Base-by-base conservation (phyloP, 495 filamentous ascomycete genomes). In the Aspergillus cavernicola region DNA sequence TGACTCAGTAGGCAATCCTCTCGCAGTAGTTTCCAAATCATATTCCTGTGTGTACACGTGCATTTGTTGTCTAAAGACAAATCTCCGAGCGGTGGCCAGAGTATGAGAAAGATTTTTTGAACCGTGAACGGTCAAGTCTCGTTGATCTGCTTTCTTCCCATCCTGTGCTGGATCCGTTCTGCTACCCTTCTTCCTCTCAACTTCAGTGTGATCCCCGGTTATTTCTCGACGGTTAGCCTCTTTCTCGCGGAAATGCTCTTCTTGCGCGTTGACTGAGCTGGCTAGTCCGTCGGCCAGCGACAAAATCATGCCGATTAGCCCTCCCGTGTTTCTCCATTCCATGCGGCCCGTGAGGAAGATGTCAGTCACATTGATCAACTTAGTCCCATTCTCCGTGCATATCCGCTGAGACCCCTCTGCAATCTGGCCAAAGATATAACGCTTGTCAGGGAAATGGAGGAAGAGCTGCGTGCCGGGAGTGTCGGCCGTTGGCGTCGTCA, bases 351-450 rank as follows among this genome's bases (percentile, higher is more conserved):
- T 86, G 36, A 98, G 62, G 66, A 97, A 95, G 36, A 95, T 70
- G 61, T 96, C 80, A 22, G 72, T 74, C 6, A 92, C 67, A 63
- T 85, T 86, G 3, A 61, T 56, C 43, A 92, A 52, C 33, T 74
- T 70, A 0, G 81, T 45, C 36, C 81, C 85, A 44, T 82, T 76
- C 66, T 96, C 85, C 4, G 76, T 68, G 44, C 83, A 71, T 47
- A 83, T 80, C n/a, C 93, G 82, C 71, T 97, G 92, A 10, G 86
- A 82, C 5, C 93, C 93, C 68, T 97, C 95, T 10, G 83, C 72
- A 9, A 91, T 60, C 63, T 88, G 85, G 7, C 93, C 93, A 60
- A 98, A 85, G n/a, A 97, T 46, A 65, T 97, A 98, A 38, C 90
- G 82, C 63, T 85, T 84, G 44, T 82, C 75, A 47, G 90, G 86